Evolutionary conservation across 768 basidiomycete genomes (phyloP), one percentile per base, ranked within the genome.

Genomic region (Lentinus tigrinus): DNA sequence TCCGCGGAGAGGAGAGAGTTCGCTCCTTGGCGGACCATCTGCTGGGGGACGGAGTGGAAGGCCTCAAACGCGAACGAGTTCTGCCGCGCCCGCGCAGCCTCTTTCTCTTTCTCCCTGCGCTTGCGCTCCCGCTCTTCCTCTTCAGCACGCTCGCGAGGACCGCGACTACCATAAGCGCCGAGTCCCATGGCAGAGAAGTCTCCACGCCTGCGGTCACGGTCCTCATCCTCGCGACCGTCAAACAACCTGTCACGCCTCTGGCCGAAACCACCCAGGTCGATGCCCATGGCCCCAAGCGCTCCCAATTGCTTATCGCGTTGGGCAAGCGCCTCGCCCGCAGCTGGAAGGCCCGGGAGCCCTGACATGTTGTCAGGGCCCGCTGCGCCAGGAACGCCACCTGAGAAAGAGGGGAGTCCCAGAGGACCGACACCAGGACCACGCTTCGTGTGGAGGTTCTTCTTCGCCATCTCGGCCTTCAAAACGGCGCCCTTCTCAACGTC

Each of bases 361-460:
- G 58, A 47, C 28, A 67, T 17, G 24, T 57, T 59, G 38, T 63
- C 58, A 19, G 64, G 26, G 50, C 59, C 56, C 37, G 50, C 56
- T 3, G 59, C 50, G 54, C 63, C 48, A 27, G 56, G 54, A 40
- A 54, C 47, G 43, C 62, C 60, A 44, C 58, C 37, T 23, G 56
- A 58, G 52, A 57, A 56, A 17, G 56, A 54, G 43, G 67, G 64
- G 21, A 66, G 54, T 11, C 58, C 61, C 34, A 68, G 60, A 0
- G 68, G 64, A n/a, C 91, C 91, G 23, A 93, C 87, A 2, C 91
- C 68, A 4, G 69, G 69, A 2, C 69, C 91, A 38, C 93, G 80
- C 77, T 96, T 97, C 19, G 95, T 96, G 69, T 99, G 96, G 38
- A 99, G 74, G 69, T 99, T 98, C 83, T 99, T 99, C 85, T 98